Evolutionary conservation across 305 asterid genomes (phyloP), one percentile per base, ranked within the genome.

Genomic region (Euphrasia arctica): DNA sequence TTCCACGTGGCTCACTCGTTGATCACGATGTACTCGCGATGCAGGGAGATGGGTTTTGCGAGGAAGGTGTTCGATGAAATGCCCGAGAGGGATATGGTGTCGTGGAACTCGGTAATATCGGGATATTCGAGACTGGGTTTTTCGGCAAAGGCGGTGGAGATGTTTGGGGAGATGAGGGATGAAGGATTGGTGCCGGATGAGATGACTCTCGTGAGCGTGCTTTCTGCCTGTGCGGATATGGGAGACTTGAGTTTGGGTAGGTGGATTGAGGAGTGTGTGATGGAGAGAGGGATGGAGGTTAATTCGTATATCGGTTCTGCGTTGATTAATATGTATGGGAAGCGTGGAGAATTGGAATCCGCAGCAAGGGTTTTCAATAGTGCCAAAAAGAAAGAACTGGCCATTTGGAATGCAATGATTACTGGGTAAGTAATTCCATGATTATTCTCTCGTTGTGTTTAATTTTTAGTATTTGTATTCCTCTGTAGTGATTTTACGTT

Each of bases 371-470:
- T 87, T 54, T 90, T 90, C 68, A 64, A 83, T 73, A 45, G 67
- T 62, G 68, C 77, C 60, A 56, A 31, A 65, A 70, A 59, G 78
- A 87, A 81, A 77, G 90, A 85, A 48, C 70, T 81, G 32, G 83
- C 87, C 71, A 83, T 78, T 58, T 90, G 97, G 97, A 90, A 90
- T 74, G 87, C 97, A 67, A 79, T 90, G 87, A 82, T 90, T 54
- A 74, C 95, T 54, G 95, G 95, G 96, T 77, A 45, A 70, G 84
- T 68, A 18, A 59, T 49, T 42, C 27, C 22, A 11, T 66, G 54
- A 14, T 12, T 70, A 3, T 18, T 36, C 7, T 39, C 2, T 57
- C 14, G 54, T 5, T 48, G 18, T 5, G 54, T 9, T 36, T 36
- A 36, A 36, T 36, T 36, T 36, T 36, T 18, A 36, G 42, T 36